These are phyloP conservation scores for Salmacisia buchloeana DNA, from an alignment of 1,284 basidiomycete genomes.

Conservation along the genomic window DNA sequence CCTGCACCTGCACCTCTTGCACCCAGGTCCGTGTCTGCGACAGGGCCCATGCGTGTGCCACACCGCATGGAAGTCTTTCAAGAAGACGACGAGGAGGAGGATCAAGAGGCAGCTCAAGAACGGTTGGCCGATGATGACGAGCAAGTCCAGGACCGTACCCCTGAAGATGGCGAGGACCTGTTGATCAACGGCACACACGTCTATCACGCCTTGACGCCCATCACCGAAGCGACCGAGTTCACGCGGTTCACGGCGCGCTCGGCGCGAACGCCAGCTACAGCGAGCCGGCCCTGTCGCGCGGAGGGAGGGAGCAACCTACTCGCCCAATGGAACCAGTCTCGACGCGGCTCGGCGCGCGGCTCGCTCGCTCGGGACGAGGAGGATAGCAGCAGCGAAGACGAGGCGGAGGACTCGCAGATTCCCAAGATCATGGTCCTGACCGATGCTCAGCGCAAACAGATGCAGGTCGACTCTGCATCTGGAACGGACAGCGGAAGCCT, in stretches of 20 bases:
- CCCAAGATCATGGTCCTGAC: conserved; percentile 11
- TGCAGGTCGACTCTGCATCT: background rate
- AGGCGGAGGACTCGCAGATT: conserved; percentile 11
- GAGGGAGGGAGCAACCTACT: background rate
- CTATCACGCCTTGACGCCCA: conserved; percentile 35
- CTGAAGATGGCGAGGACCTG: conserved; percentile 10
- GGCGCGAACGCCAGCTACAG: conserved; percentile 27
- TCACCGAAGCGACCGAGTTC: conserved; percentile 41
- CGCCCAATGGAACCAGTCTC: background rate
- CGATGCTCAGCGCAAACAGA: conserved; percentile 1
- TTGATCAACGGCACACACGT: conserved; percentile 10
- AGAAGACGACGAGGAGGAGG: conserved; percentile 33
- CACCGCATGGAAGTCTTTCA: conserved; percentile 13
- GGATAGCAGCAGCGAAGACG: conserved; percentile 19
- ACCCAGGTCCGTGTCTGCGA: background rate
- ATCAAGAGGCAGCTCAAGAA: conserved; percentile 18
- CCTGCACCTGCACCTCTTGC: background rate
- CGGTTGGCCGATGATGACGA: conserved; percentile 14
- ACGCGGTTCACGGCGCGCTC: conserved; percentile 29
- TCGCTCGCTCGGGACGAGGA: conserved; percentile 4
- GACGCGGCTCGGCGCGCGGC: background rate
- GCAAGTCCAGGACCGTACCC: background rate
- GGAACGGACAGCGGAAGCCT: background rate
- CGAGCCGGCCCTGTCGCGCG: conserved; percentile 16
- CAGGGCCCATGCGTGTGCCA: background rate